Evolutionary conservation across 768 basidiomycete genomes (phyloP).

Genomic region (Leucocoprinus leucothites): DNA sequence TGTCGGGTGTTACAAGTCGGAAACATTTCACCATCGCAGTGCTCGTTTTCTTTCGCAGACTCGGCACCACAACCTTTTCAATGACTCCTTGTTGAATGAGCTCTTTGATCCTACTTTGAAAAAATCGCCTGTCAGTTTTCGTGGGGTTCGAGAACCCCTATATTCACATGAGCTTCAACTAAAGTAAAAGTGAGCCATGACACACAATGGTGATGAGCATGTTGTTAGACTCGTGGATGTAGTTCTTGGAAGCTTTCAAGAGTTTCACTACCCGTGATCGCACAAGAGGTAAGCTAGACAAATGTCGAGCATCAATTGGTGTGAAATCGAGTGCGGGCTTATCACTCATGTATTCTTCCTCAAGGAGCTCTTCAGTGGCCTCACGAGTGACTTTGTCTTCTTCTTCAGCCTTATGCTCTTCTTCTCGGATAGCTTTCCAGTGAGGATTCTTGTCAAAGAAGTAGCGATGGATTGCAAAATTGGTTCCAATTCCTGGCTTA

Average conservation of each 20-base stretch:
- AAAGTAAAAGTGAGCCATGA: background rate
- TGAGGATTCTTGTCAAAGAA: conserved; percentile 73
- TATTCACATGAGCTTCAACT: background rate
- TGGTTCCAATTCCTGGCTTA: conserved; percentile 70
- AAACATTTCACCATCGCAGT: conserved; percentile 60
- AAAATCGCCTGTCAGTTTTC: conserved; percentile 79
- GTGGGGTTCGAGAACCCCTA: conserved; percentile 77
- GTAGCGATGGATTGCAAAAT: conserved; percentile 80
- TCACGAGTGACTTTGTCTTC: conserved; percentile 23
- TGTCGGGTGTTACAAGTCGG: conserved; percentile 51
- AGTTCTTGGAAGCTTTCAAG: conserved; percentile 64
- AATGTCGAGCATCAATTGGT: conserved; percentile 73
- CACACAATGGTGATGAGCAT: conserved; percentile 75
- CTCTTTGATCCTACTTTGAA: conserved; percentile 70
- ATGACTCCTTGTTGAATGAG: conserved; percentile 71
- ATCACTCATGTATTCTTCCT: conserved; percentile 27
- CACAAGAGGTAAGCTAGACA: conserved; percentile 72
- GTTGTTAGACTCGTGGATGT: conserved; percentile 72
- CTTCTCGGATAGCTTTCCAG: conserved; percentile 77
- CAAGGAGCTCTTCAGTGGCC: conserved; percentile 28
- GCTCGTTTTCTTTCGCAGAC: conserved; percentile 43
- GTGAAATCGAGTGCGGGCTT: conserved; percentile 49
- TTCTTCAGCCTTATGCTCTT: conserved; percentile 53
- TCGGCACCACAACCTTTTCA: conserved; percentile 72
- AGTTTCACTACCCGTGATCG: conserved; percentile 69